Percentiles rank a stretch among this genome's conserved stretches.
Conservation (phyloP, 2,329 filamentous ascomycete species). For the Mycosphaerella sp. region DNA sequence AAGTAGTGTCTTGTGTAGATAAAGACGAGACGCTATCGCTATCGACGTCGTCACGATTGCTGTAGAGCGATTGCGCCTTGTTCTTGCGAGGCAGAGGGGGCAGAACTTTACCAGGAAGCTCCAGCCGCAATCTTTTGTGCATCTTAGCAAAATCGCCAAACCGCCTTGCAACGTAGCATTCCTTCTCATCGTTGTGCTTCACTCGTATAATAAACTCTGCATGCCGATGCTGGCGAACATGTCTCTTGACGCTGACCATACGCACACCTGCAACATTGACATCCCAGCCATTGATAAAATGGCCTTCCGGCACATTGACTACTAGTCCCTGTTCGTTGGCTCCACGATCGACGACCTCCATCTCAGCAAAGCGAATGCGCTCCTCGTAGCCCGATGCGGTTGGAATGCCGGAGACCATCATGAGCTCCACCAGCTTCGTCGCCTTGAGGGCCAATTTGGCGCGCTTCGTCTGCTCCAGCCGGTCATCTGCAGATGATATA, state of each 20-base stretch:
- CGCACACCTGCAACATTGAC: conserved; percentile 89
- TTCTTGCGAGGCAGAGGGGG: conserved; percentile 88
- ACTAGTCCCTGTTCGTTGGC: conserved; percentile 87
- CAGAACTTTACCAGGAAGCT: conserved; percentile 85
- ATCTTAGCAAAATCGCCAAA: conserved; percentile 83
- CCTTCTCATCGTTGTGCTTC: conserved; percentile 66
- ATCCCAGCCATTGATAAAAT: conserved; percentile 93
- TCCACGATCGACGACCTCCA: conserved; percentile 90
- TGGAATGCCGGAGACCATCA: conserved; percentile 98
- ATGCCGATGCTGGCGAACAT: conserved; percentile 83
- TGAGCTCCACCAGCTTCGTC: conserved; percentile 91
- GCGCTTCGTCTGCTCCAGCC: conserved; percentile 91
- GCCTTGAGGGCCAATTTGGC: conserved; percentile 87
- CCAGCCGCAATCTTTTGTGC: conserved; percentile 70
- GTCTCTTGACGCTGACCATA: conserved; percentile 72
- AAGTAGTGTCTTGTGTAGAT: conserved; percentile 56
- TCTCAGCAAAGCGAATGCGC: conserved; percentile 89
- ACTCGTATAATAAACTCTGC: conserved; percentile 88
- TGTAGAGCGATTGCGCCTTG: conserved; percentile 64
- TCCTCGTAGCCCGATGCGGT: conserved; percentile 97
- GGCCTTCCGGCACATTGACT: conserved; percentile 80
- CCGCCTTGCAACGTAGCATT: conserved; percentile 72
- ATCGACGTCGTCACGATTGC: conserved; percentile 53
- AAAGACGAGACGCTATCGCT: conserved; percentile 76
- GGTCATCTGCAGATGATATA: conserved; percentile 93